Evolutionary conservation across 208 protist genomes (phyloP).

Genomic region (Angomonas ambiguus): DNA sequence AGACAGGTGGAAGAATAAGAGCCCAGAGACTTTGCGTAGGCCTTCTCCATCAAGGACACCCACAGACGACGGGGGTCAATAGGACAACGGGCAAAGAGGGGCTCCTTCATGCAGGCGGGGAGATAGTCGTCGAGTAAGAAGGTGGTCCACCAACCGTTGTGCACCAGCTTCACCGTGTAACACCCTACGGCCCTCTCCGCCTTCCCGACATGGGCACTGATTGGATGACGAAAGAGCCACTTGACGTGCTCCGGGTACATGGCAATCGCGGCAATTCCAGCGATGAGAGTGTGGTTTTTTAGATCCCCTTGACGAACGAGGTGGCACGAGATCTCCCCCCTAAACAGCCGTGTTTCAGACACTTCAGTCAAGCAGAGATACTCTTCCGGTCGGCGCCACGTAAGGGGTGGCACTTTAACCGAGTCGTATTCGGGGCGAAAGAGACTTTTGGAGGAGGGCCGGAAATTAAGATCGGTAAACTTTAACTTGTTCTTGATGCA

Average conservation of each 20-base stretch:
- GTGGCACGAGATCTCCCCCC: slow-evolving; percentile 40
- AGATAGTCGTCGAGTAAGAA: slow-evolving; percentile 79
- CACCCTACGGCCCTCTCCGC: slow-evolving; percentile 47
- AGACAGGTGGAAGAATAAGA: slow-evolving; percentile 68
- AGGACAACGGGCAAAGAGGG: slow-evolving; percentile 39
- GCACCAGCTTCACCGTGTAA: slow-evolving; percentile 64
- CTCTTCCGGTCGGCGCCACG: slow-evolving; percentile 42
- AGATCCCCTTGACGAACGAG: slow-evolving; percentile 57
- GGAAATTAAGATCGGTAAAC: slow-evolving; percentile 56
- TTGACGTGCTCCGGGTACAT: slow-evolving; percentile 36
- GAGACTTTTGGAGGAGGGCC: slow-evolving; percentile 26
- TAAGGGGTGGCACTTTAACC: slow-evolving; percentile 22
- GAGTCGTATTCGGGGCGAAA: slow-evolving; percentile 23
- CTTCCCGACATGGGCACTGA: slow-evolving; percentile 22
- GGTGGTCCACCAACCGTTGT: slow-evolving; percentile 75
- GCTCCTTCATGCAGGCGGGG: slow-evolving; percentile 31
- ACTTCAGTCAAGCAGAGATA: slow-evolving; percentile 37
- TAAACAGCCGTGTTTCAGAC: slow-evolving; percentile 39
- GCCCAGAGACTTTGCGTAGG: slow-evolving; percentile 82
- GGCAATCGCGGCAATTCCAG: slow-evolving; percentile 58
- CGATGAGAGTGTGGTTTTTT: slow-evolving; percentile 60
- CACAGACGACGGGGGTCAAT: slow-evolving; percentile 73
- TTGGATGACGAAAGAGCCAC: slow-evolving; percentile 59
- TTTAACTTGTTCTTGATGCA: slow-evolving; percentile 33
- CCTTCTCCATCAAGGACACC: slow-evolving; percentile 83